phyloP scores from a whole-genome alignment of 495 filamentous ascomycete species.

The Penicillium canariense region DNA sequence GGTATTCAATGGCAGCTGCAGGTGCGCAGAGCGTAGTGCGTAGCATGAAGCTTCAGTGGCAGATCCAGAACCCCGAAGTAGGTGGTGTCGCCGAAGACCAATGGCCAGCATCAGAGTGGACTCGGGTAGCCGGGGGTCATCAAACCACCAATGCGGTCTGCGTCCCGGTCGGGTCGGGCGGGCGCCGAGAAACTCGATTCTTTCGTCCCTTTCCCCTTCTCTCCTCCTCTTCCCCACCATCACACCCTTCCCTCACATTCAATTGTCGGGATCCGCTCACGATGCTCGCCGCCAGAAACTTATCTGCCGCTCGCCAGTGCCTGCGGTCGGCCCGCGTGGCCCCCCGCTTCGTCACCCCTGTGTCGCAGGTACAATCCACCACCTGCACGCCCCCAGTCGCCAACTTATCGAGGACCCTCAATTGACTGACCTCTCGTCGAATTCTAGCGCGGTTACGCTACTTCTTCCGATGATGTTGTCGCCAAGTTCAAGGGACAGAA shows the following conservation, averaged over 20 bases:
- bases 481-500: slow-evolving; percentile 91
- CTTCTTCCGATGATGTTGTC: slow-evolving; percentile 65
- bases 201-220: slow-evolving; percentile 29
- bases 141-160: slow-evolving; percentile 34
- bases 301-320: slow-evolving; percentile 56
- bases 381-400: slow-evolving; percentile 2
- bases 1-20: background rate
- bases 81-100: background rate
- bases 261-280: slow-evolving; percentile 34
- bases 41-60: slow-evolving; percentile 25
- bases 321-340: slow-evolving; percentile 49
- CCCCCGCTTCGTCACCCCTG: slow-evolving; percentile 45
- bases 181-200: slow-evolving; percentile 37
- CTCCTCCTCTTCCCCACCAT: slow-evolving; percentile 24
- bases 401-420: slow-evolving; percentile 5
- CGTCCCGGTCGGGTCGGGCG: slow-evolving; percentile 40
- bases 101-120: slow-evolving; percentile 13
- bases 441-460: slow-evolving; percentile 49
- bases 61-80: background rate
- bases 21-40: background rate
- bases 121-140: slow-evolving; percentile 26
- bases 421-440: slow-evolving; percentile 27
- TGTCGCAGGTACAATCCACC: slow-evolving; percentile 49
- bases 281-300: slow-evolving; percentile 60
- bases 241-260: slow-evolving; percentile 13